Base-by-base conservation (phyloP, 2,329 filamentous ascomycete species). In the Aphanocladium album region DNA sequence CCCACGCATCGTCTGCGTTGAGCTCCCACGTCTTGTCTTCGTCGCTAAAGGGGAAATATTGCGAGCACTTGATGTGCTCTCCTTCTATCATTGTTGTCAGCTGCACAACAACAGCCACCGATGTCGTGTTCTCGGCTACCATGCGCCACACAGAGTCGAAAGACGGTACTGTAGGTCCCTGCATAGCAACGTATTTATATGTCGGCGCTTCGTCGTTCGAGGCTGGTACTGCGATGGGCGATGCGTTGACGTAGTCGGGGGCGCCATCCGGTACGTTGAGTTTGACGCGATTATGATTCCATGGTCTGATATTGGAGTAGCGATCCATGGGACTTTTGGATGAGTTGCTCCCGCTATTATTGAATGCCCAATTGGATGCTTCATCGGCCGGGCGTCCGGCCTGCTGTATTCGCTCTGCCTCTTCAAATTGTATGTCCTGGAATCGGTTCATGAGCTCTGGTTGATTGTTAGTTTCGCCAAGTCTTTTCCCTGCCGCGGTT, bases 91-190 rank as follows among this genome's bases (percentile, higher is more conserved):
- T 93, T 71, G 92, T 91, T 2, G 93, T 99, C 64, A 99, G 84
- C 90, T 98, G 97, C 61, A 98, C 88, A 57, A 98, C 88, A 60
- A 98, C 91, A 1, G 86, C 91, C 2, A 89, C 85, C 50, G 87
- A 86, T 27, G 77, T 70, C 56, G 82, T 74, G 73, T 96, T 91
- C 69, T 96, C 88, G 72, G 90, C 90, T 39, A 97, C 80, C 95
- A 99, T 99, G 70, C 95, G 90, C 90, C 93, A 99, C 65, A 96
- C 90, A 70, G 96, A 91, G 66, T 87, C 85, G 60, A 89, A 81
- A 17, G 89, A 90, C 27, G 85, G 83, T 62, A 81, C 74, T 69
- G 93, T 96, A 6, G 95, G 95, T 0, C 95, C 95, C 76, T 96
- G 91, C 73, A 96, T 97, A 57, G 93, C 95, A 67, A 99, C 96